Evolutionary conservation across 768 basidiomycete species (phyloP).

Genomic region (Austroboletus festivus): DNA sequence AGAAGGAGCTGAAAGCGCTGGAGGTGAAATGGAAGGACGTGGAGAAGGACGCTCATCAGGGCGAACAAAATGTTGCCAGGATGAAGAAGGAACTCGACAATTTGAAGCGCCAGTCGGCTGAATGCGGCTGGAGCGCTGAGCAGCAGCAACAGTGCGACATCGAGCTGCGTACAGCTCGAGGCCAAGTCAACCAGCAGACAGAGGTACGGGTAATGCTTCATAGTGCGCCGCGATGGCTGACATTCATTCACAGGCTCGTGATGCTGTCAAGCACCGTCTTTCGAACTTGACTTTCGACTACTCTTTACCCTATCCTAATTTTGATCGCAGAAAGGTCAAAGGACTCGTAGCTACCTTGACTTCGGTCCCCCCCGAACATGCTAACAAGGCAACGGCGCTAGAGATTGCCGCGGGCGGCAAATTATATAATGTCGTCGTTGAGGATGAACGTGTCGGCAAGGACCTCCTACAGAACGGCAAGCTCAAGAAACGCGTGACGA

Average conservation of each 20-base stretch:
- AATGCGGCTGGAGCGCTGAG: constrained; percentile 74
- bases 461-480: constrained; percentile 74
- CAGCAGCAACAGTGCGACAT: constrained; percentile 60
- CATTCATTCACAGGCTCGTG: constrained; percentile 52
- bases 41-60: constrained; percentile 78
- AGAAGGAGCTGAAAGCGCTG: constrained; percentile 76
- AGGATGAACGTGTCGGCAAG: constrained; percentile 86
- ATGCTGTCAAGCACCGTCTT: constrained; percentile 61
- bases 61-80: constrained; percentile 61
- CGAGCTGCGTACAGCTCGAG: constrained; percentile 49
- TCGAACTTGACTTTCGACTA: constrained; percentile 83
- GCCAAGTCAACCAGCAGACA: constrained; percentile 50
- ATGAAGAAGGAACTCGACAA: constrained; percentile 58
- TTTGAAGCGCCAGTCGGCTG: constrained; percentile 48
- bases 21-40: constrained; percentile 80
- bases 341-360: constrained; percentile 92
- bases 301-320: constrained; percentile 66
- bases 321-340: constrained; percentile 84
- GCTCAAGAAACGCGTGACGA: constrained; percentile 84
- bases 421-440: constrained; percentile 91
- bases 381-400: constrained; percentile 81
- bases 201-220: constrained; percentile 47
- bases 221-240: constrained; percentile 6
- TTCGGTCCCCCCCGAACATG: constrained; percentile 63
- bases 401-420: constrained; percentile 90